phyloP scores from a whole-genome alignment of 305 asterid species.

The Fraxinus dipetala region DNA sequence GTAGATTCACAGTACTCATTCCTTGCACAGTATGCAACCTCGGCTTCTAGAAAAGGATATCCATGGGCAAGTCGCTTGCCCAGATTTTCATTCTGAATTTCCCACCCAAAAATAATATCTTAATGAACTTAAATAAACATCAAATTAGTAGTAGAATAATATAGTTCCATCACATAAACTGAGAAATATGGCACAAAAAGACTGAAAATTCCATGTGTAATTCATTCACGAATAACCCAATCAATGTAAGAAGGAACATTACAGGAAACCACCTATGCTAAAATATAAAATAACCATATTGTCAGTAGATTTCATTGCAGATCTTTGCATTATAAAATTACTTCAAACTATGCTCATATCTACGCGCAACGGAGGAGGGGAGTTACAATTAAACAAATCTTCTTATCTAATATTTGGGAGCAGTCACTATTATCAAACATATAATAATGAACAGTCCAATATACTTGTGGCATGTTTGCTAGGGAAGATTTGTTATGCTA shows the following conservation, averaged over 20 bases:
- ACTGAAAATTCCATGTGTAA: not conserved
- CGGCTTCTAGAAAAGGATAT: slow-evolving; percentile 90
- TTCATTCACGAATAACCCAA: not conserved
- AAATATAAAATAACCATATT: not conserved
- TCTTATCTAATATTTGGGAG: not conserved
- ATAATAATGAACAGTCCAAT: not conserved
- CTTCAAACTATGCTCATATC: not conserved
- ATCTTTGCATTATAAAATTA: not conserved
- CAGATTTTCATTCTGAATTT: slow-evolving; percentile 72
- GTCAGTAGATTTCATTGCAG: not conserved
- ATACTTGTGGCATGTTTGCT: not conserved
- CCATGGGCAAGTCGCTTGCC: slow-evolving; percentile 98
- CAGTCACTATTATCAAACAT: not conserved
- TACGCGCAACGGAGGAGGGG: not conserved
- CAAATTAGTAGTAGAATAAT: not conserved
- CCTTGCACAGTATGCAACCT: slow-evolving; percentile 96
- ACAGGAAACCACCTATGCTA: not conserved
- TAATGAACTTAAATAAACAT: not conserved
- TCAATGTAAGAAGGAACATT: not conserved
- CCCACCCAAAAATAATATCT: not conserved
- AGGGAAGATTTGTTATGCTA: not conserved
- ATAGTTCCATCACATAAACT: not conserved
- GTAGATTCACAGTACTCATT: slow-evolving; percentile 91
- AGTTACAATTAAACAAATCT: not conserved
- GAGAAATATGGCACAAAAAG: not conserved